Conservation (phyloP, 108 stramenopile species). For the Discostella pseudostelligera region DNA sequence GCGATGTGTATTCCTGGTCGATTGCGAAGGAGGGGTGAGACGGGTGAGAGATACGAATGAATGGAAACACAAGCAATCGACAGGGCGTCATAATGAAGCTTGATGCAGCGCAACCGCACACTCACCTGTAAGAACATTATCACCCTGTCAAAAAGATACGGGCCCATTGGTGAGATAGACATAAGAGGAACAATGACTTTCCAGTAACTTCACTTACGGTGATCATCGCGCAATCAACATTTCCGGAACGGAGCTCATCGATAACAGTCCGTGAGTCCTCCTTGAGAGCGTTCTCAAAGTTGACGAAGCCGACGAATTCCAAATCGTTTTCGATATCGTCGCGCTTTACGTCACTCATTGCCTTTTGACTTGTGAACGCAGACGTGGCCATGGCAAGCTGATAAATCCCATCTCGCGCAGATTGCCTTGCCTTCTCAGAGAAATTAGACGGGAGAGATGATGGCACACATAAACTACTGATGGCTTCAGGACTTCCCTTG, state of each 20-base stretch:
- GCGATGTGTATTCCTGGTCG: conserved; percentile 53
- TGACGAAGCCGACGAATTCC: conserved; percentile 54
- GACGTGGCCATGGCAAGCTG: conserved; percentile 57
- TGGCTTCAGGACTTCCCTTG: conserved; percentile 59
- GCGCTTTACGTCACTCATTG: conserved; percentile 34
- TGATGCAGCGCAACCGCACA: not conserved
- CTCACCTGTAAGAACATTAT: conserved; percentile 50
- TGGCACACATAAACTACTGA: conserved; percentile 43
- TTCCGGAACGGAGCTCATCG: conserved; percentile 47
- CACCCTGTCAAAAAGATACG: conserved; percentile 38
- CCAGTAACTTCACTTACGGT: conserved; percentile 16
- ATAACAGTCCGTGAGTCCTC: conserved; percentile 56
- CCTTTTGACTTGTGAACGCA: not conserved
- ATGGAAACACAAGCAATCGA: no score
- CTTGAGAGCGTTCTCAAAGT: conserved; percentile 60
- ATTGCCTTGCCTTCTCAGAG: conserved; percentile 27
- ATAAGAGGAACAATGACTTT: not conserved
- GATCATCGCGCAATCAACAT: conserved; percentile 51
- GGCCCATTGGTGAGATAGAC: not conserved
- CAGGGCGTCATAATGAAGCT: no score
- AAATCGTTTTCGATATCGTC: conserved; percentile 53
- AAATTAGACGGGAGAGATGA: conserved; percentile 52
- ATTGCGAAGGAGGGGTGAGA: not conserved
- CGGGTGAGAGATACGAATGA: not conserved
- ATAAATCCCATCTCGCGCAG: conserved; percentile 56